These are phyloP conservation scores for Trametes polyzona DNA, from an alignment of 1,284 basidiomycete genomes.

Conservation along the genomic window DNA sequence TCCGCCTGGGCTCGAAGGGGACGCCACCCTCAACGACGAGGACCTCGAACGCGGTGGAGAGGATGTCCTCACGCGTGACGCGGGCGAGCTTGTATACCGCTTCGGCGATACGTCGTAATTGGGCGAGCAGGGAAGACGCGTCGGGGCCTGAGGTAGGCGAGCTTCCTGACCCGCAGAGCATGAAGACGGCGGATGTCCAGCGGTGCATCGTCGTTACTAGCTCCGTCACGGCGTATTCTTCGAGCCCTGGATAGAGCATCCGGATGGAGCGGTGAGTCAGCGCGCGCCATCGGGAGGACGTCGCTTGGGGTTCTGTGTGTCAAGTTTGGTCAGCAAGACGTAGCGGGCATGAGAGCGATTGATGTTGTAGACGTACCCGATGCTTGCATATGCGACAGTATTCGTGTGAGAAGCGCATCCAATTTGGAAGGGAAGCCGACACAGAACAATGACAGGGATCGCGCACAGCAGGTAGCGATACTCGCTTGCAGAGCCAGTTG, in stretches of 20 bases:
- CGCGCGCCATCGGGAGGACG: conserved; percentile 74
- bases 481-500: conserved; percentile 75
- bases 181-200: conserved; percentile 68
- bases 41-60: conserved; percentile 73
- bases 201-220: conserved; percentile 71
- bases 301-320: conserved; percentile 68
- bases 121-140: conserved; percentile 54
- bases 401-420: conserved; percentile 64
- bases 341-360: background rate
- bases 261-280: conserved; percentile 71
- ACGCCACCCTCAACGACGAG: conserved; percentile 57
- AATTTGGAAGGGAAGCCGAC: conserved; percentile 72
- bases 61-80: conserved; percentile 68
- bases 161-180: conserved; percentile 57
- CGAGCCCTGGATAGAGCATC: conserved; percentile 64
- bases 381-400: conserved; percentile 67
- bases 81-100: conserved; percentile 61
- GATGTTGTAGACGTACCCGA: conserved; percentile 54
- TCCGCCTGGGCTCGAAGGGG: conserved; percentile 52
- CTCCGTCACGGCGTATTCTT: conserved; percentile 65
- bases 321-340: background rate
- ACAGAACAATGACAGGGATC: conserved; percentile 70
- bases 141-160: conserved; percentile 36
- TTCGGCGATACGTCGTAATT: conserved; percentile 64
- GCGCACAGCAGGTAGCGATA: conserved; percentile 63